These are phyloP conservation scores for Chloropicon primus DNA, from an alignment of 139 green algal species.

Conservation along the genomic window DNA sequence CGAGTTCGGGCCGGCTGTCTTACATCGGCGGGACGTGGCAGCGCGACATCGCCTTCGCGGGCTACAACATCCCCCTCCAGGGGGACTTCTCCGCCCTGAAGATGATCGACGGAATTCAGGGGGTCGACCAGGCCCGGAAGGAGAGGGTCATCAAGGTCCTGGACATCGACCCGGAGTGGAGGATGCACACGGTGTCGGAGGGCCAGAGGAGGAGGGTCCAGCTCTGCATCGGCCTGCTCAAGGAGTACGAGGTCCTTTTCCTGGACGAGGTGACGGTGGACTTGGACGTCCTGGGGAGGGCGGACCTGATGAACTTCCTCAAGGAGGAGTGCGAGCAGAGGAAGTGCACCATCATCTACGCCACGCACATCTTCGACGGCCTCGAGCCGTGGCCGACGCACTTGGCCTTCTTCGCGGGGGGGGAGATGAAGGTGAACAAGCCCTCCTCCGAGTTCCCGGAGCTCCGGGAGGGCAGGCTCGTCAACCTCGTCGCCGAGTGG, in stretches of 20 bases:
- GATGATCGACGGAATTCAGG: constrained; percentile 71
- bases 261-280: constrained; percentile 98
- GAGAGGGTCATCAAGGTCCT: constrained; percentile 65
- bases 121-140: constrained; percentile 57
- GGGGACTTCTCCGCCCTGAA: constrained; percentile 75
- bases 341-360: constrained; percentile 86
- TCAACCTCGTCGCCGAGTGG: not conserved
- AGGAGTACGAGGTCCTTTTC: constrained; percentile 81
- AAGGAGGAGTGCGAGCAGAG: constrained; percentile 13
- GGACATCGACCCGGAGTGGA: constrained; percentile 88
- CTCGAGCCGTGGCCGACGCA: constrained; percentile 76
- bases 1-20: constrained; percentile 53
- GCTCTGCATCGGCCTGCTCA: constrained; percentile 88
- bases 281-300: constrained; percentile 86
- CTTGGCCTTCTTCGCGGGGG: constrained; percentile 47
- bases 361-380: constrained; percentile 98
- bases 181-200: constrained; percentile 86
- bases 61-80: constrained; percentile 68
- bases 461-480: not conserved
- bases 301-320: constrained; percentile 90
- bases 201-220: constrained; percentile 89
- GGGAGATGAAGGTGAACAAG: not conserved
- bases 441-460: not conserved
- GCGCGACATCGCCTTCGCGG: constrained; percentile 81
- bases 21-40: constrained; percentile 91